Evolutionary conservation across 345 rosid genomes (phyloP).

Genomic region (Cochlearia excelsa): DNA sequence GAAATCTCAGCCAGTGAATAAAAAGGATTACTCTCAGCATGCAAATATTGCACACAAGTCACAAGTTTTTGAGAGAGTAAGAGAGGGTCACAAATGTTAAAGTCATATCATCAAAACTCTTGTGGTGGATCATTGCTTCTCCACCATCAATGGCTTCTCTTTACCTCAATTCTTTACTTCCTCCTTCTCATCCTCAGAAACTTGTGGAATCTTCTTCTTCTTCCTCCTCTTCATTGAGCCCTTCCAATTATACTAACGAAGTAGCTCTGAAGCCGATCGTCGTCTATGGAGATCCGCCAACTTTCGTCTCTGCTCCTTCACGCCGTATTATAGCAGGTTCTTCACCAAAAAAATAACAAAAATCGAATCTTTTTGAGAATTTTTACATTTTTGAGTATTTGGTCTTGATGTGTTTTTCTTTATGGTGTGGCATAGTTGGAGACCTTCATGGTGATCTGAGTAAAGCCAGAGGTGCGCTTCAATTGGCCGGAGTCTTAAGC

Average conservation of each 20-base stretch:
- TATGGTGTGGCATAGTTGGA: conserved; percentile 51
- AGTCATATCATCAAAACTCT: conserved; percentile 16
- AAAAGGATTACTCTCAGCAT: conserved; percentile 27
- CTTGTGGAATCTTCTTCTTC: conserved; percentile 42
- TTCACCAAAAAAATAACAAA: not conserved
- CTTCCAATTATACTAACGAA: conserved; percentile 19
- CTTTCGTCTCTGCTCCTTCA: conserved; percentile 85
- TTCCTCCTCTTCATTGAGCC: conserved; percentile 32
- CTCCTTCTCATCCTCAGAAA: conserved; percentile 47
- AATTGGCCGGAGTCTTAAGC: conserved; percentile 80
- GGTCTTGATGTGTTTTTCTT: conserved; percentile 1
- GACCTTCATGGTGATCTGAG: conserved; percentile 88
- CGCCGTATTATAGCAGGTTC: conserved; percentile 88
- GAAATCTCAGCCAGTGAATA: conserved; percentile 30
- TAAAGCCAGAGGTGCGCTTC: conserved; percentile 73
- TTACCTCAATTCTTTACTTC: conserved; percentile 56
- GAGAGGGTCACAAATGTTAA: conserved; percentile 22
- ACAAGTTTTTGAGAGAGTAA: conserved; percentile 2
- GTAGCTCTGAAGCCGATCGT: conserved; percentile 58
- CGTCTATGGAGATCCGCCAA: conserved; percentile 72
- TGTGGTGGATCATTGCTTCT: conserved; percentile 26
- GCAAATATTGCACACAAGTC: conserved; percentile 19
- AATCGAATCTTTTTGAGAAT: conserved; percentile 15
- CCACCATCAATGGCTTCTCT: conserved; percentile 55
- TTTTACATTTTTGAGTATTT: not conserved